These are phyloP conservation scores for Amylostereum areolatum DNA, from an alignment of 1,284 basidiomycete species.

Conservation along the genomic window DNA sequence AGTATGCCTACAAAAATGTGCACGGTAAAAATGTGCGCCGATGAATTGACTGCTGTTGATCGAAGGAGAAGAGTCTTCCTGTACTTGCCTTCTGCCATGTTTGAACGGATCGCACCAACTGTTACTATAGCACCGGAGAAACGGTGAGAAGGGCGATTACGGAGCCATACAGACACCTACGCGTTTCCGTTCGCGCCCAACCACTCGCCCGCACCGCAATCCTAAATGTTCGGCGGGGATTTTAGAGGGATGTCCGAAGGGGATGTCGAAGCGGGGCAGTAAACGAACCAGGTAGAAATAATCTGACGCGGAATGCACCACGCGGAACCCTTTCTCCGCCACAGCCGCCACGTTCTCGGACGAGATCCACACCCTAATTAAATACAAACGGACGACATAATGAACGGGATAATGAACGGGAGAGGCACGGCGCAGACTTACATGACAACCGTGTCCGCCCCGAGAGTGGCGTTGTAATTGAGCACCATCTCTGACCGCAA, in stretches of 20 bases:
- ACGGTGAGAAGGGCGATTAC: slow-evolving; percentile 26
- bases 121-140: slow-evolving; percentile 18
- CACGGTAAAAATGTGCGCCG: neutral
- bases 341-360: slow-evolving; percentile 54
- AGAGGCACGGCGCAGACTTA: too few species aligned
- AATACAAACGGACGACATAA: too few species aligned
- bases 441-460: neutral
- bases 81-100: slow-evolving; percentile 59
- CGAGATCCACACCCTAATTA: slow-evolving; percentile 54
- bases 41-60: neutral
- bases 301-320: slow-evolving; percentile 66
- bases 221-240: slow-evolving; percentile 31
- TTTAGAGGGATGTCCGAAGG: neutral
- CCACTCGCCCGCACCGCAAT: slow-evolving; percentile 79
- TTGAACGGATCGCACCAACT: slow-evolving; percentile 74
- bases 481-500: neutral
- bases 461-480: neutral
- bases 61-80: slow-evolving; percentile 5
- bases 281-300: slow-evolving; percentile 51
- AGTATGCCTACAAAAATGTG: slow-evolving; percentile 39
- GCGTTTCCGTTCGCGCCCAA: slow-evolving; percentile 47
- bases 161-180: slow-evolving; percentile 16
- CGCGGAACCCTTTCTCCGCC: slow-evolving; percentile 49
- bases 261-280: neutral
- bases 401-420: too few species aligned